Evolutionary conservation across 805 yeast species (phyloP), one percentile per base, ranked within the genome.

Genomic region (Lachancea mirantina): DNA sequence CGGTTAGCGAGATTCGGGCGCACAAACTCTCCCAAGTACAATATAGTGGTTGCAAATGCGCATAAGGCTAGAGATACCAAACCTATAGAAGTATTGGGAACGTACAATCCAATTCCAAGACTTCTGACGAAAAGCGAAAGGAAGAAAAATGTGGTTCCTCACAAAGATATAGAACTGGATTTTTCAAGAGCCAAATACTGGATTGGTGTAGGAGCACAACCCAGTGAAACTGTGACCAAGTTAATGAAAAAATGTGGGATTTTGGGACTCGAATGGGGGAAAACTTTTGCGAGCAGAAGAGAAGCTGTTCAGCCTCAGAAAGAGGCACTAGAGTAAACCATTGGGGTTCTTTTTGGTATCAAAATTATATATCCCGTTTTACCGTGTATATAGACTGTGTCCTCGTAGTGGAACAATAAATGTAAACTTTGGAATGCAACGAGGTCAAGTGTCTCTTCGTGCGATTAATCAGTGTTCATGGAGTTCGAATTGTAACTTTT

Each of bases 171-270:
- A 24, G 72, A 78, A 45, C 64, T 92, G 22, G 97, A 92, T 55
- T 87, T 92, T 53, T 76, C 76, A 43, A 75, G 96, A 49, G 76
- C 95, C 4, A 85, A 85, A 57, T 92, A 92, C 61, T 92, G 98
- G 98, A 64, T 92, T 21, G 95, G 96, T 49, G 95, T 85, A 13
- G 98, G 98, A 8, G 97, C 97, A 1, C 94, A 84, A 55, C 94
- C 96, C 5, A 76, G 89, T 15, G 87, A 81, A 26, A 66, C 92
- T 3, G 94, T 89, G 8, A 70, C 76, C 2, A 75, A 75, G 43
- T 62, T 92, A 32, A 72, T 92, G 55, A 78, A 76, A 52, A 84
- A 78, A 57, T 85, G 83, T 27, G 87, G 95, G 39, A 72, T 74
- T 36, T 36, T 56, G 25, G 48, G 44, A 18, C 41, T 42, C 16